phyloP scores from a whole-genome alignment of 805 yeast genomes.

The Metschnikowia santaceciliae region DNA sequence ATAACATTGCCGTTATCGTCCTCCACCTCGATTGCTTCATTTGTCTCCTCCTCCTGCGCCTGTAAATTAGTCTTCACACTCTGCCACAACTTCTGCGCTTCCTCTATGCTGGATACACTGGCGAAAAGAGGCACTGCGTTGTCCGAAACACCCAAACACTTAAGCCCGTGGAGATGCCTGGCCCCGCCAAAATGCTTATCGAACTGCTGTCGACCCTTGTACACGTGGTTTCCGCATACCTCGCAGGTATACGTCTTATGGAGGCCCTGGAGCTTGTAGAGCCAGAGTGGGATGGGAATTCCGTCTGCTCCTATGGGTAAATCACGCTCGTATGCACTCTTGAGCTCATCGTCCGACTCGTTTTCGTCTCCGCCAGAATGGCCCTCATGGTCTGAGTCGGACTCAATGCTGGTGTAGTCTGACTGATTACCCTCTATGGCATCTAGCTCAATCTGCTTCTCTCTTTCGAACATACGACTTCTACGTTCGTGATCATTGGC shows the following conservation, averaged over 20 bases:
- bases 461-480: slow-evolving; percentile 66
- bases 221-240: slow-evolving; percentile 72
- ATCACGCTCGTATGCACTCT: slow-evolving; percentile 45
- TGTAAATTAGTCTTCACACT: slow-evolving; percentile 37
- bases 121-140: slow-evolving; percentile 45
- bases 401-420: slow-evolving; percentile 35
- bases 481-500: slow-evolving; percentile 60
- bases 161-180: slow-evolving; percentile 69
- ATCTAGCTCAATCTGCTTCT: slow-evolving; percentile 48
- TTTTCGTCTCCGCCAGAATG: background rate
- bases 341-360: slow-evolving; percentile 27
- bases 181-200: slow-evolving; percentile 71
- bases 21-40: slow-evolving; percentile 73
- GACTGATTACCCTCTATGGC: slow-evolving; percentile 39
- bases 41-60: slow-evolving; percentile 38
- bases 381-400: slow-evolving; percentile 20
- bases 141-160: slow-evolving; percentile 65
- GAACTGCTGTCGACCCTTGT: slow-evolving; percentile 69
- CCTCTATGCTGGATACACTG: slow-evolving; percentile 63
- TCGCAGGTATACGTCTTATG: slow-evolving; percentile 74
- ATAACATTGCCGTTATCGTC: slow-evolving; percentile 92
- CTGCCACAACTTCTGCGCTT: slow-evolving; percentile 60
- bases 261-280: slow-evolving; percentile 84
- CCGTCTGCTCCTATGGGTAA: slow-evolving; percentile 88
- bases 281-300: slow-evolving; percentile 88